These are phyloP conservation scores for Trypanosomatidae sp. DNA, from an alignment of 208 protist genomes.

Conservation along the genomic window DNA sequence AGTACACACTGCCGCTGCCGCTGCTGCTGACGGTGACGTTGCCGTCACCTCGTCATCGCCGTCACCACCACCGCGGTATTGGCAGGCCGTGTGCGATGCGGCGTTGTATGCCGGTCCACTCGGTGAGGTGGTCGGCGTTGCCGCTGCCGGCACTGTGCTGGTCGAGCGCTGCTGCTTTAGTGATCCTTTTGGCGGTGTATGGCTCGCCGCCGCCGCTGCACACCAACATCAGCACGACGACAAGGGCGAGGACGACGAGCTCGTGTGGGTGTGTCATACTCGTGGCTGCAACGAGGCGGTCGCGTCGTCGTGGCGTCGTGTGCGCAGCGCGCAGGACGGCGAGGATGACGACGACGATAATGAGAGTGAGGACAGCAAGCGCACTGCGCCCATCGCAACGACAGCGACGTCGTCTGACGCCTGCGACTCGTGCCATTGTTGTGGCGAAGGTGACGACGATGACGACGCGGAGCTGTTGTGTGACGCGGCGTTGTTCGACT, in stretches of 20 bases:
- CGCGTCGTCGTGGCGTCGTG: neutral
- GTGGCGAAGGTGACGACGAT: too few relatives aligned
- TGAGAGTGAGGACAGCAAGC: neutral
- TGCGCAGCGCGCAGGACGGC: neutral
- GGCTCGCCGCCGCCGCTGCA: conserved; percentile 30
- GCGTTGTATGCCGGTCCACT: conserved; percentile 46
- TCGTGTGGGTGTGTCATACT: conserved; percentile 22
- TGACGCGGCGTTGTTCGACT: conserved; percentile 11
- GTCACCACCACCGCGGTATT: conserved; percentile 20
- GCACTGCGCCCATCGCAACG: neutral
- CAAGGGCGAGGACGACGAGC: conserved; percentile 16
- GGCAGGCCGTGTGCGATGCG: conserved; percentile 22
- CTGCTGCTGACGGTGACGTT: too few relatives aligned
- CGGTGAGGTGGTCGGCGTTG: conserved; percentile 33
- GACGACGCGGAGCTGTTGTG: conserved; percentile 2
- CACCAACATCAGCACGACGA: too few relatives aligned
- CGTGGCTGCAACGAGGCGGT: neutral
- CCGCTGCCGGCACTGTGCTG: conserved; percentile 28
- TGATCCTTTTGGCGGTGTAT: conserved; percentile 60
- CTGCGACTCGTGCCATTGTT: too few relatives aligned
- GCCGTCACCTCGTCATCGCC: neutral
- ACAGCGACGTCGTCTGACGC: too few relatives aligned
- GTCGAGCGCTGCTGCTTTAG: conserved; percentile 31
- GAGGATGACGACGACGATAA: neutral
- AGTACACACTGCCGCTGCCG: too few relatives aligned